Evolutionary conservation across 495 filamentous ascomycete species (phyloP).

Genomic region (Mycothermus thermophilus): DNA sequence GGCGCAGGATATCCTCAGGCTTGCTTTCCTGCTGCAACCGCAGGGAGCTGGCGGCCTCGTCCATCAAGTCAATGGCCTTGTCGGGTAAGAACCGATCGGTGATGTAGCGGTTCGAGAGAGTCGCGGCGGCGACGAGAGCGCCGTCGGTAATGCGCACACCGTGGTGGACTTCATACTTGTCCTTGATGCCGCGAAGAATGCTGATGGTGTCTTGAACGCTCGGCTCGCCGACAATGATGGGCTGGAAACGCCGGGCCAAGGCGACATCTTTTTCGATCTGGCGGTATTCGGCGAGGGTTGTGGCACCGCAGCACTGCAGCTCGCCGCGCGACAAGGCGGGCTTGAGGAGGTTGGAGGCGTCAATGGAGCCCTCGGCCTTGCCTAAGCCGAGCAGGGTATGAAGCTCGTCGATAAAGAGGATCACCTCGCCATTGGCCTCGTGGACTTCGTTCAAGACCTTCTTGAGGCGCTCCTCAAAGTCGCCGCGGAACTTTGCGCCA

Average conservation of each 20-base stretch:
- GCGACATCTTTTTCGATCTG: slow-evolving; percentile 93
- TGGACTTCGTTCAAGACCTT: slow-evolving; percentile 81
- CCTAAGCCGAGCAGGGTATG: slow-evolving; percentile 85
- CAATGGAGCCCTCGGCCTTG: slow-evolving; percentile 90
- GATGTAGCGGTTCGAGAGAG: slow-evolving; percentile 89
- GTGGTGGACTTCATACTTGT: slow-evolving; percentile 94
- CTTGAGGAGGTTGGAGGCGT: slow-evolving; percentile 90
- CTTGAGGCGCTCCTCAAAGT: slow-evolving; percentile 93
- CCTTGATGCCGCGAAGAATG: slow-evolving; percentile 91
- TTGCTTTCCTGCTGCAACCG: slow-evolving; percentile 93
- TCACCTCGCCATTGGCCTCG: slow-evolving; percentile 74
- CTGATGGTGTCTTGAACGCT: slow-evolving; percentile 86
- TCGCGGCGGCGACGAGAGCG: slow-evolving; percentile 81
- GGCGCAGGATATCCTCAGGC: slow-evolving; percentile 76
- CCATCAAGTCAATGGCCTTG: slow-evolving; percentile 93
- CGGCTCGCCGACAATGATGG: slow-evolving; percentile 79
- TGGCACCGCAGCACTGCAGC: slow-evolving; percentile 89
- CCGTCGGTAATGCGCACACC: slow-evolving; percentile 87
- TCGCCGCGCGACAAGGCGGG: slow-evolving; percentile 86
- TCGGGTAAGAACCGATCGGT: slow-evolving; percentile 91
- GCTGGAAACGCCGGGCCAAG: slow-evolving; percentile 82
- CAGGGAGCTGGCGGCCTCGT: slow-evolving; percentile 84
- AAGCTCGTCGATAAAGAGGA: slow-evolving; percentile 91
- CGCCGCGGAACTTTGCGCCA: slow-evolving; percentile 87
- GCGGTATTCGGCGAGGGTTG: slow-evolving; percentile 83